Evolutionary conservation across 495 filamentous ascomycete genomes (phyloP).

Genomic region (Talaromyces adpressus): DNA sequence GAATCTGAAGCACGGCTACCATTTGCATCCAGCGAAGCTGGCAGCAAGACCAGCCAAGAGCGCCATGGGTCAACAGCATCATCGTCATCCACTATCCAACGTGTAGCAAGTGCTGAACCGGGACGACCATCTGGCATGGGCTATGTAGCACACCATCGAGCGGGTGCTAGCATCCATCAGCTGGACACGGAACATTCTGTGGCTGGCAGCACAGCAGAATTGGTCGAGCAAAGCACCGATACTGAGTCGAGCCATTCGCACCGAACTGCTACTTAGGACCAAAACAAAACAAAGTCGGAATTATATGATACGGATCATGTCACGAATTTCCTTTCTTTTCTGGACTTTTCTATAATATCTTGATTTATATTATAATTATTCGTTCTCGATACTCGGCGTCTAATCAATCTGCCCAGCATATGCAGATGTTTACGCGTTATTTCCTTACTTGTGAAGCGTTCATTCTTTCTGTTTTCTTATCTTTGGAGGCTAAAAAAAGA

Average conservation of each 20-base stretch:
- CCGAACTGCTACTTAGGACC: background rate
- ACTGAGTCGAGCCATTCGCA: background rate
- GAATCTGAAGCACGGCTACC: constrained; percentile 44
- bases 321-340: constrained; percentile 4
- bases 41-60: constrained; percentile 44
- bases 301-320: constrained; percentile 3
- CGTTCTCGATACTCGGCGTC: background rate
- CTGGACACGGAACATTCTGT: constrained; percentile 49
- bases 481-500: background rate
- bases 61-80: constrained; percentile 36
- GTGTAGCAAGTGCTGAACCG: constrained; percentile 25
- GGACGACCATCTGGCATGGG: constrained; percentile 59
- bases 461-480: background rate
- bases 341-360: background rate
- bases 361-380: constrained; percentile 1
- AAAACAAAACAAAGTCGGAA: background rate
- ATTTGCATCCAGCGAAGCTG: constrained; percentile 46
- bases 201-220: constrained; percentile 41
- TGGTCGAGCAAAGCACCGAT: constrained; percentile 25
- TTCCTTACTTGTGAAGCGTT: background rate
- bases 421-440: background rate
- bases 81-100: constrained; percentile 38
- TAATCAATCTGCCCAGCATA: background rate
- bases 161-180: constrained; percentile 50
- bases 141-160: constrained; percentile 64